Percentiles rank a stretch among this genome's conserved stretches.
Evolutionary conservation across 208 protist genomes (phyloP).

Genomic region (Leishmania mexicana): DNA sequence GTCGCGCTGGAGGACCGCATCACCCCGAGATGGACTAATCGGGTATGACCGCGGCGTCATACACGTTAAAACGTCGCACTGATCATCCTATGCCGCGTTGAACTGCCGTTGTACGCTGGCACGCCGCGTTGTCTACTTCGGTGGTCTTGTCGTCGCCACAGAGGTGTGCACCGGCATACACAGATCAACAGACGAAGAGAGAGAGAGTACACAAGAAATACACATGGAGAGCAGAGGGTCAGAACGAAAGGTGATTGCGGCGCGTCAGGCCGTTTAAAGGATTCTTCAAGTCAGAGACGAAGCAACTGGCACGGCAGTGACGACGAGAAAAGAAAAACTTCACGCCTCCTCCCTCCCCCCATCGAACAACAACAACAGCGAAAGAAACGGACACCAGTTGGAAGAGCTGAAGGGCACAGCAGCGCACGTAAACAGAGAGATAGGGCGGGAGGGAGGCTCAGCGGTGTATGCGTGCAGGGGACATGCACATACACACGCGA

Average conservation of each 20-base stretch:
- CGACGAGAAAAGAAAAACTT: not conserved
- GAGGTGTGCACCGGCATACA: not conserved
- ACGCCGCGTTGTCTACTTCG: not conserved
- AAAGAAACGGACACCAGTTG: too few species aligned
- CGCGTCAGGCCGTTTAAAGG: too few species aligned
- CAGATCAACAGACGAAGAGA: not conserved
- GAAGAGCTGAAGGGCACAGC: too few species aligned
- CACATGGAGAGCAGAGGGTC: too few species aligned
- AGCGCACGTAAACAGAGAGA: not conserved
- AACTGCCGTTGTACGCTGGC: not conserved
- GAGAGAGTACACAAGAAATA: not conserved
- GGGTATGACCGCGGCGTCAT: not conserved
- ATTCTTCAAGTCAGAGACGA: not conserved
- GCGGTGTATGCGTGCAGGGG: not conserved
- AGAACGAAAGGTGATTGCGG: too few species aligned
- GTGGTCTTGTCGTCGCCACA: not conserved
- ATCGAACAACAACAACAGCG: too few species aligned
- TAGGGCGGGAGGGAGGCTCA: not conserved
- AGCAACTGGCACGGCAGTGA: not conserved
- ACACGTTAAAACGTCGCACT: not conserved
- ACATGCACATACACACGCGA: not conserved
- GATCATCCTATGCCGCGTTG: not conserved
- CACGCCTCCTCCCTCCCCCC: too few species aligned
- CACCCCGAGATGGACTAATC: not conserved
- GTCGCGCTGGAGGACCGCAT: not conserved